Evolutionary conservation across 139 green algal genomes (phyloP).

Genomic region (Micractinium conductrix): DNA sequence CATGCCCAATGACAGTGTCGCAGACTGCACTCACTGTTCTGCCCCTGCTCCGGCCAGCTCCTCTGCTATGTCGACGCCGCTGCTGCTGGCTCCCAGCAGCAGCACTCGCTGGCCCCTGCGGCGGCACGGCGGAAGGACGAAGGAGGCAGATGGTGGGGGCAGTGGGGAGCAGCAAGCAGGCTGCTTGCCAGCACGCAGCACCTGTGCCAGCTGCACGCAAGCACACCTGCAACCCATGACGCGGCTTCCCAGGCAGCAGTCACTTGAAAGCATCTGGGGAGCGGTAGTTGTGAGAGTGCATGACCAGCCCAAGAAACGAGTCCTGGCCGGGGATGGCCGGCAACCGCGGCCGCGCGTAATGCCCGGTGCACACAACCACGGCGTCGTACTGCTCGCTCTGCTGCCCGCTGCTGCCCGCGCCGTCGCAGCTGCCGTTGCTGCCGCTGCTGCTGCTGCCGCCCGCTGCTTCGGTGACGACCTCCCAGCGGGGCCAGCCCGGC

Average conservation of each 20-base stretch:
- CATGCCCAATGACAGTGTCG: too few relatives aligned
- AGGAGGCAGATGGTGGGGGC: background rate
- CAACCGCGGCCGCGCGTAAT: conserved; percentile 7
- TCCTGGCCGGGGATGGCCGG: conserved; percentile 37
- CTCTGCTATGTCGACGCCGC: conserved; percentile 62
- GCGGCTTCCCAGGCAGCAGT: too few relatives aligned
- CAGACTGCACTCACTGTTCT: background rate
- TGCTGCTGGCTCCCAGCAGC: conserved; percentile 70
- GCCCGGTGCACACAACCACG: conserved; percentile 76
- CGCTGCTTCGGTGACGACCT: background rate
- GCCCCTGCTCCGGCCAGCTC: conserved; percentile 51
- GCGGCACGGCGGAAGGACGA: too few relatives aligned
- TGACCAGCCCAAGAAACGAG: conserved; percentile 7
- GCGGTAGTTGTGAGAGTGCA: conserved; percentile 65
- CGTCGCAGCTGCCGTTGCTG: background rate
- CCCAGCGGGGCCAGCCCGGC: conserved; percentile 16
- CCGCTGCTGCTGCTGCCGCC: background rate
- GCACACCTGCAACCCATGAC: too few relatives aligned
- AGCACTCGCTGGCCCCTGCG: conserved; percentile 55
- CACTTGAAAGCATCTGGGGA: conserved; percentile 18
- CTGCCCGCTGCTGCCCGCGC: background rate
- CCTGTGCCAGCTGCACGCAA: background rate
- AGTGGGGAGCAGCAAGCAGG: background rate
- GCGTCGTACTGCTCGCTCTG: conserved; percentile 66
- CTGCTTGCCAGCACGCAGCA: too few relatives aligned